Percentiles rank a stretch among this genome's conserved stretches.
Conservation (phyloP, 257 asterid genomes). For the Anisodus acutangulus region DNA sequence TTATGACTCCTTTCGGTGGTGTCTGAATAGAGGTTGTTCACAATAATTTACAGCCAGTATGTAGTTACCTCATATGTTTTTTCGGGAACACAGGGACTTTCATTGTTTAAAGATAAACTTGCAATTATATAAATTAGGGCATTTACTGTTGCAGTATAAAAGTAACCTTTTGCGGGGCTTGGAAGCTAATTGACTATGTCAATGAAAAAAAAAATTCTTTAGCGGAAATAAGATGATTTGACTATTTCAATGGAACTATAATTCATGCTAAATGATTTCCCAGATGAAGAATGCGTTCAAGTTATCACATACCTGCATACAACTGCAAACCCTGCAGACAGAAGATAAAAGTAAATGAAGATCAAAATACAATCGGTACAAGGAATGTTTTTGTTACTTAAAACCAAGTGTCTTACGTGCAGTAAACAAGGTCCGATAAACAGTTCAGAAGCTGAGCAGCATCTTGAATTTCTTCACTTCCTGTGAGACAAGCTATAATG, state of each 20-base stretch:
- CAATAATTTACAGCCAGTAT: not conserved
- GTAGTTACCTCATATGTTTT: not conserved
- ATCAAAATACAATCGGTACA: not conserved
- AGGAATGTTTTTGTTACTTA: not conserved
- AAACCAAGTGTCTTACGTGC: slow-evolving; percentile 35
- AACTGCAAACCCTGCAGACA: slow-evolving; percentile 52
- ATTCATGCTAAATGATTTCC: not conserved
- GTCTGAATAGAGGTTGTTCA: not conserved
- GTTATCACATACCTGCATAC: slow-evolving; percentile 51
- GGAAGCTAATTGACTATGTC: not conserved
- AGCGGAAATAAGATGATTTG: not conserved
- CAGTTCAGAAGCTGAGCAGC: slow-evolving; percentile 44
- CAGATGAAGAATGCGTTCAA: not conserved
- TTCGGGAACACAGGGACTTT: not conserved
- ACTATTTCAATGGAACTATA: not conserved
- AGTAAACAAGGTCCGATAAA: slow-evolving; percentile 36
- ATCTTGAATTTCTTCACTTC: slow-evolving; percentile 41
- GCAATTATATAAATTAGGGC: not conserved
- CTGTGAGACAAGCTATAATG: slow-evolving; percentile 40
- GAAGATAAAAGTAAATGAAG: slow-evolving; percentile 18
- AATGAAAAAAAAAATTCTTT: not conserved
- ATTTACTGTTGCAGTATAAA: not conserved
- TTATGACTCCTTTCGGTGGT: too few species aligned
- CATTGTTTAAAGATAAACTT: not conserved
- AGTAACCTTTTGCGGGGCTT: not conserved